Evolutionary conservation across 2,329 filamentous ascomycete genomes (phyloP).

Genomic region (Fusarium fujikuroi): DNA sequence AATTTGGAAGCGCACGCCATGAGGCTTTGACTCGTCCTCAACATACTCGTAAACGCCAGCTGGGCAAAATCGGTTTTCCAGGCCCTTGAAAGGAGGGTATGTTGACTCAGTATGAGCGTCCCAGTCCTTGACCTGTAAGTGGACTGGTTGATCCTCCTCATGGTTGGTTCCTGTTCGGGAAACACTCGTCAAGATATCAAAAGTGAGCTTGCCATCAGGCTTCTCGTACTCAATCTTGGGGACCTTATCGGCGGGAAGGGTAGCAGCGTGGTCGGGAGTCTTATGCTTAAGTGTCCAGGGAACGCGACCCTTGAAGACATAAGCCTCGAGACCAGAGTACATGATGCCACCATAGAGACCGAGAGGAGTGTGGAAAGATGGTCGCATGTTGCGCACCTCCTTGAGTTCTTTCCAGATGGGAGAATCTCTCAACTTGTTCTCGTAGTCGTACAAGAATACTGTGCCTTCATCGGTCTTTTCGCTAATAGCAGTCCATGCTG

Average conservation of each 20-base stretch:
- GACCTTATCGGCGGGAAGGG: conserved; percentile 81
- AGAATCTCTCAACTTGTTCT: conserved; percentile 85
- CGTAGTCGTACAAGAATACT: conserved; percentile 94
- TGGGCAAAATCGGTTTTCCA: conserved; percentile 97
- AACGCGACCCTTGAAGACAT: conserved; percentile 81
- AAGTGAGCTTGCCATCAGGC: conserved; percentile 92
- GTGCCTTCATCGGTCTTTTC: conserved; percentile 68
- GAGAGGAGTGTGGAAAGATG: conserved; percentile 88
- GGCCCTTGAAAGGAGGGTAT: conserved; percentile 87
- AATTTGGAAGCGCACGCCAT: conserved; percentile 96
- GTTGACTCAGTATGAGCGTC: conserved; percentile 85
- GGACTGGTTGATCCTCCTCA: conserved; percentile 97
- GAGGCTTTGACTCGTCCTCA: conserved; percentile 86
- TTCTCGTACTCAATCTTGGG: conserved; percentile 96
- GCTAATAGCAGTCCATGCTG: conserved; percentile 80
- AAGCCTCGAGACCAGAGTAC: conserved; percentile 95
- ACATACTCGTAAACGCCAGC: conserved; percentile 98
- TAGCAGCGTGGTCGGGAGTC: conserved; percentile 79
- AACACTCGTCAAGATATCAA: conserved; percentile 96
- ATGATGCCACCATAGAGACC: conserved; percentile 89
- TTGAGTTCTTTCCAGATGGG: conserved; percentile 94
- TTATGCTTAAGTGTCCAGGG: conserved; percentile 96
- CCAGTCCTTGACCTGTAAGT: conserved; percentile 95
- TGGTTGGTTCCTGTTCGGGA: conserved; percentile 97
- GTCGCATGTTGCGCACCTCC: conserved; percentile 96